Evolutionary conservation across 495 filamentous ascomycete species (phyloP).

Genomic region (Penicillium dipodomyicola): DNA sequence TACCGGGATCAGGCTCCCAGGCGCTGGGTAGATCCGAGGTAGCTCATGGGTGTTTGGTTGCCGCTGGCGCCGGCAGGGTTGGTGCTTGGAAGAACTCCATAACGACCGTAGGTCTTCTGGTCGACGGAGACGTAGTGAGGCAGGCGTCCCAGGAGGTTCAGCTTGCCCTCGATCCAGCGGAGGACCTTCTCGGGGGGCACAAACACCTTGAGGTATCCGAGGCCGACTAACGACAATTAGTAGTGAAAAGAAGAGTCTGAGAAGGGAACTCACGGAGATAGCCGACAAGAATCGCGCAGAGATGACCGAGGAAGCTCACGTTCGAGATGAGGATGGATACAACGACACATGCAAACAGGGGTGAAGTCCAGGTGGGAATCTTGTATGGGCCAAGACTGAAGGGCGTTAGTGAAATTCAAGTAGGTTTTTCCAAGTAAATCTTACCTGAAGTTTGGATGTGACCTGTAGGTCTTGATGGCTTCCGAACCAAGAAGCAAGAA

Average conservation of each 20-base stretch:
- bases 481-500: conserved; percentile 84
- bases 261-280: conserved; percentile 67
- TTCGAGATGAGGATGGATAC: conserved; percentile 72
- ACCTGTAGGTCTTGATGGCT: conserved; percentile 73
- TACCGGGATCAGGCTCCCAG: conserved; percentile 52
- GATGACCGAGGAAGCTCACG: conserved; percentile 80
- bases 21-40: conserved; percentile 61
- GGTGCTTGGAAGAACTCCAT: conserved; percentile 75
- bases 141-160: conserved; percentile 76
- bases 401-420: conserved; percentile 7
- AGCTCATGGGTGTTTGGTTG: conserved; percentile 52
- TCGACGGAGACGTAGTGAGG: conserved; percentile 90
- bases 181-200: conserved; percentile 78
- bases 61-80: conserved; percentile 36
- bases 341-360: conserved; percentile 68
- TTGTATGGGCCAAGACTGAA: conserved; percentile 57
- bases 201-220: conserved; percentile 81
- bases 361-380: conserved; percentile 90
- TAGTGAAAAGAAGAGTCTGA: background rate
- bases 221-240: conserved; percentile 56
- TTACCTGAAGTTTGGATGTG: conserved; percentile 70
- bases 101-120: conserved; percentile 94
- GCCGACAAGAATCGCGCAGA: conserved; percentile 76
- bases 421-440: background rate
- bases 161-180: conserved; percentile 77